Evolutionary conservation across 2,329 filamentous ascomycete genomes (phyloP), one percentile per base, ranked within the genome.

Genomic region (Aaosphaeria pasadenensis): DNA sequence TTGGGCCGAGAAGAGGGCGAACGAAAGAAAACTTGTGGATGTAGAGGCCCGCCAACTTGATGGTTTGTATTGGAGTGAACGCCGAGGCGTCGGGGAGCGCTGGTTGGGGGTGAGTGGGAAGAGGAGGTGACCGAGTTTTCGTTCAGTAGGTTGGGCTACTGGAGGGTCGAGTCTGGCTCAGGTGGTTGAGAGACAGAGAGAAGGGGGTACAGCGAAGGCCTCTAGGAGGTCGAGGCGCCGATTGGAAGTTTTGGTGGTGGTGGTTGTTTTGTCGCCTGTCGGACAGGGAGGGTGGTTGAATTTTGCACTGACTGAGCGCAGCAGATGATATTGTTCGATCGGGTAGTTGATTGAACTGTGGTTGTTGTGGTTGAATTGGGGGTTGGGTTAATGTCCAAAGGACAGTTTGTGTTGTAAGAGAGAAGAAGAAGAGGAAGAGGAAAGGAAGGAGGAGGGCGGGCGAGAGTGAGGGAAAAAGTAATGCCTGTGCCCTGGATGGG

Each of bases 21-120:
- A 87, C 80, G 77, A 87, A 86, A 74, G 85, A 86, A 73, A 88
- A 83, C 77, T 82, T 76, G 74, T 80, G 74, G 75, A 80, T 79
- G 75, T 81, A 83, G 84, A 85, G 78, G 81, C 87, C 88, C 89
- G 89, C 90, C 90, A 95, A 95, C 84, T 95, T 95, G 90, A 84
- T 87, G 84, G 83, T 83, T 74, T 81, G 70, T 62, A 40, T 54
- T 46, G 39, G 46, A 50, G 45, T 55, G 60, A 69, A 71, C 71
- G 73, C 69, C 62, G 57, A 60, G 57, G 66, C 71, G 72, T 61
- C 69, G 59, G 57, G 46, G 46, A 49, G 53, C 44, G 53, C 41
- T 32, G n/a, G 7, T 36, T 9, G n/a, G 39, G 45, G 43, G 49
- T 41, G 51, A 50, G 55, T 43, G 46, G 44, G 49, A 45, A 44